Conservation (phyloP, 1,284 basidiomycete genomes). For the Somion occarium region DNA sequence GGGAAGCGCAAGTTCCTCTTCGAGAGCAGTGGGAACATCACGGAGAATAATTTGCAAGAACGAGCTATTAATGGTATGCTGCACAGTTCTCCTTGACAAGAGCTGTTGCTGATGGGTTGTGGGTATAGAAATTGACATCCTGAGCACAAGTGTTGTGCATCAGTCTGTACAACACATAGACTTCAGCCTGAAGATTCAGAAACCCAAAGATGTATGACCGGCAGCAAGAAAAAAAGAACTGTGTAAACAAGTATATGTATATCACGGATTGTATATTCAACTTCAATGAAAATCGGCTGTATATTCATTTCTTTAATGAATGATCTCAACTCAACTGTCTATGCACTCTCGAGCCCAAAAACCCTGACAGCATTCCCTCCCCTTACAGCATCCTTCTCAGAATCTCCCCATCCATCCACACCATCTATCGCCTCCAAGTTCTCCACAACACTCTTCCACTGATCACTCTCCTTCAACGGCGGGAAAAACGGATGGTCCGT, state of each 20-base stretch:
- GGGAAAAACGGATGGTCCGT: slow-evolving; percentile 92
- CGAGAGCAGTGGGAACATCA: slow-evolving; percentile 92
- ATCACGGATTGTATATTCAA: neutral
- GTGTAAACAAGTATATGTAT: no score
- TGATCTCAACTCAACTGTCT: neutral
- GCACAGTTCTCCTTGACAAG: neutral
- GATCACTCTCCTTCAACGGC: slow-evolving; percentile 61
- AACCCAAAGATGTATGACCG: slow-evolving; percentile 33
- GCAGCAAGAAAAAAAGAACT: no score
- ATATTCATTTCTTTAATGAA: neutral
- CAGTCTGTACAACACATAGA: slow-evolving; percentile 91
- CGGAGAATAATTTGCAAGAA: slow-evolving; percentile 74
- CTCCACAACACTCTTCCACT: slow-evolving; percentile 80
- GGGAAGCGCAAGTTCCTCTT: slow-evolving; percentile 82
- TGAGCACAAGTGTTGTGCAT: slow-evolving; percentile 91
- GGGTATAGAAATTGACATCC: slow-evolving; percentile 84
- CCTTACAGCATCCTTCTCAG: slow-evolving; percentile 59
- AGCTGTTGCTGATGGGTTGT: neutral
- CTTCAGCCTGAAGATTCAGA: slow-evolving; percentile 91
- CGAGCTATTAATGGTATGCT: slow-evolving; percentile 70
- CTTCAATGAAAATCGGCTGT: no score
- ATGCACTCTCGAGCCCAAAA: slow-evolving; percentile 36
- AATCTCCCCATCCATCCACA: slow-evolving; percentile 57
- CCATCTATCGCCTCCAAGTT: slow-evolving; percentile 75
- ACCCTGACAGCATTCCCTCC: slow-evolving; percentile 69